These are phyloP conservation scores for Russula sp. DNA, from an alignment of 768 basidiomycete species.

Conservation along the genomic window DNA sequence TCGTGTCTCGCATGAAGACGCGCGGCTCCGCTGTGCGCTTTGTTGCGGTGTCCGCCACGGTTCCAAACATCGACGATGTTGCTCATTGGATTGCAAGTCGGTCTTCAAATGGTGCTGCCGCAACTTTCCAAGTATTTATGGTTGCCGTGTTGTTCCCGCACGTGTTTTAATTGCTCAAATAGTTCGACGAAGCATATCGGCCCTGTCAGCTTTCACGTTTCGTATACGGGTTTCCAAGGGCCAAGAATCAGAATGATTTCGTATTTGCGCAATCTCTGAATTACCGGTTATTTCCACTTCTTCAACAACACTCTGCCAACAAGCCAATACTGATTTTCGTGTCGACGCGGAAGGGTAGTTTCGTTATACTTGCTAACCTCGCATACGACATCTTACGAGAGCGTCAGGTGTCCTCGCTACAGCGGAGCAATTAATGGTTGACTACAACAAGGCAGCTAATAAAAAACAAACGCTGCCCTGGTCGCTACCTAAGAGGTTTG, in stretches of 20 bases:
- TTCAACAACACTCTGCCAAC: conserved; percentile 65
- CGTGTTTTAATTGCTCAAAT: background rate
- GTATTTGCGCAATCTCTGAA: conserved; percentile 67
- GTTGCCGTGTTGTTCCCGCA: background rate
- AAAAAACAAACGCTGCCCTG: conserved; percentile 56
- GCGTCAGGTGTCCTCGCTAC: conserved; percentile 43
- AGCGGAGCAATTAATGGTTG: conserved; percentile 71
- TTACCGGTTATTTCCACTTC: conserved; percentile 60
- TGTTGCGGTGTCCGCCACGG: conserved; percentile 86
- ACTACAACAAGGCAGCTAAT: conserved; percentile 53
- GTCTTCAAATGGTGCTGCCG: conserved; percentile 42
- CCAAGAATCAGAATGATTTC: conserved; percentile 70
- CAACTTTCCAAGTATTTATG: conserved; percentile 57
- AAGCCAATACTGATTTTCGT: conserved; percentile 90
- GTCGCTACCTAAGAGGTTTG: conserved; percentile 52
- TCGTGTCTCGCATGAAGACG: conserved; percentile 89
- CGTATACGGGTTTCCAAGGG: conserved; percentile 65
- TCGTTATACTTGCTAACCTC: background rate
- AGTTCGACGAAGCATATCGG: conserved; percentile 93
- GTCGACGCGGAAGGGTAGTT: conserved; percentile 75
- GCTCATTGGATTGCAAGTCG: conserved; percentile 75
- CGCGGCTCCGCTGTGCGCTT: conserved; percentile 70
- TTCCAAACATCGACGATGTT: conserved; percentile 89
- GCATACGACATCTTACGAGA: conserved; percentile 19
- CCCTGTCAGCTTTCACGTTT: conserved; percentile 73